Percentiles rank a stretch among this genome's conserved stretches.
phyloP scores from a whole-genome alignment of 2,329 filamentous ascomycete genomes.

The Penicillium griseofulvum region DNA sequence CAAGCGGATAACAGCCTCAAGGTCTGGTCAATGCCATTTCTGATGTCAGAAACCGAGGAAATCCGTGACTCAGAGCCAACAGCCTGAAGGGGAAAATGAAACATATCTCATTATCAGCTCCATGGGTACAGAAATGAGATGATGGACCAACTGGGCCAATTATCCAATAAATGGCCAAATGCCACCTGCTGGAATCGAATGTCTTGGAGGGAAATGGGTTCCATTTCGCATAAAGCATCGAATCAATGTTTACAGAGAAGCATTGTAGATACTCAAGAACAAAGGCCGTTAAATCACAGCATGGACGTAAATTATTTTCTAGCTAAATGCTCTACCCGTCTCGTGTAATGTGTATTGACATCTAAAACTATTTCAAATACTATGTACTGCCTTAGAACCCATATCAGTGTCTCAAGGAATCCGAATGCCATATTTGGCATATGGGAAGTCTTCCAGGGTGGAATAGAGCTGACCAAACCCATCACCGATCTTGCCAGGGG shows the following conservation, averaged over 20 bases:
- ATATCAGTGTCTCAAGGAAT: slow-evolving; percentile 5
- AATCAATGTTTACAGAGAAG: background rate
- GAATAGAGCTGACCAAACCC: slow-evolving; percentile 56
- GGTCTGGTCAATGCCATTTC: slow-evolving; percentile 40
- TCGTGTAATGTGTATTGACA: background rate
- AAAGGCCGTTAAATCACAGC: background rate
- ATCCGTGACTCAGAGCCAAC: background rate
- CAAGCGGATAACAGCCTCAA: slow-evolving; percentile 40
- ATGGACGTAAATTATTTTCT: background rate
- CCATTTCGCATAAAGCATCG: no score
- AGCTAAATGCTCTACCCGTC: background rate
- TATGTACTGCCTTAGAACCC: background rate
- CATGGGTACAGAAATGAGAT: background rate
- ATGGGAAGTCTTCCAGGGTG: slow-evolving; percentile 60
- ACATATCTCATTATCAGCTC: background rate
- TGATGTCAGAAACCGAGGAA: background rate
- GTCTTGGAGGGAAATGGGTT: background rate
- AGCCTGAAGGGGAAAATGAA: background rate
- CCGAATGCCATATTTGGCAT: slow-evolving; percentile 57
- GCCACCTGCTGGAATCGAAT: background rate
- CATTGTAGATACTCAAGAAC: background rate
- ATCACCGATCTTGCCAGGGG: slow-evolving; percentile 57
- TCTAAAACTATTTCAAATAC: background rate
- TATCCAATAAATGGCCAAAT: no score
- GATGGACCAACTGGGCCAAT: background rate